Conservation (phyloP, 1,284 basidiomycete genomes). For the Melanopsichium pennsylvanicum region DNA sequence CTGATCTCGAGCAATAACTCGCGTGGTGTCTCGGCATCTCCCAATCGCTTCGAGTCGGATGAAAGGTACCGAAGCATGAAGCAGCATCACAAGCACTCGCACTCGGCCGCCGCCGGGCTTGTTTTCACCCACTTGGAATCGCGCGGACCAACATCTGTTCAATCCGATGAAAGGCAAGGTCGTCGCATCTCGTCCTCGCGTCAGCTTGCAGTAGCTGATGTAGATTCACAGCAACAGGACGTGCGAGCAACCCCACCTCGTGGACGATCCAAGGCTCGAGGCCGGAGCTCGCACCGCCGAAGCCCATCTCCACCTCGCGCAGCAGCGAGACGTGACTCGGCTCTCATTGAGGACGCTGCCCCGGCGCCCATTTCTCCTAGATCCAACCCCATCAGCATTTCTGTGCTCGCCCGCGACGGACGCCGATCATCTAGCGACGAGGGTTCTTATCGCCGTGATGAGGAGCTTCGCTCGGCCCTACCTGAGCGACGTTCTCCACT, state of each 20-base stretch:
- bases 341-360: constrained; percentile 1
- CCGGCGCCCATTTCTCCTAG: constrained; percentile 34
- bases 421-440: constrained; percentile 27
- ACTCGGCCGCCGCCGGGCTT: constrained; percentile 50
- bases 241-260: constrained; percentile 41
- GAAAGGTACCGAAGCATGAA: constrained; percentile 39
- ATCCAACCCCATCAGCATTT: constrained; percentile 41
- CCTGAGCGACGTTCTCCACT: constrained; percentile 32
- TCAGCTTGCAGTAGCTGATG: no score
- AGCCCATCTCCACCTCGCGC: constrained; percentile 51
- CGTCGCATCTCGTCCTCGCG: constrained; percentile 15
- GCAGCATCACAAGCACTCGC: constrained; percentile 52
- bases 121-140: constrained; percentile 43
- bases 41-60: constrained; percentile 17
- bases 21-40: constrained; percentile 26
- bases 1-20: constrained; percentile 29
- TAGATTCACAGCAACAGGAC: constrained; percentile 22
- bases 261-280: constrained; percentile 52
- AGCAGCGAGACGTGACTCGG: constrained; percentile 38
- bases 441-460: constrained; percentile 32
- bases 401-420: constrained; percentile 13
- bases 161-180: constrained; percentile 14
- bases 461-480: constrained; percentile 34
- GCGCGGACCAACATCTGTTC: no score
- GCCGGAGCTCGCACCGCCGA: constrained; percentile 47